Base-by-base conservation (phyloP, 2,329 filamentous ascomycete genomes). In the Didymella exigua region DNA sequence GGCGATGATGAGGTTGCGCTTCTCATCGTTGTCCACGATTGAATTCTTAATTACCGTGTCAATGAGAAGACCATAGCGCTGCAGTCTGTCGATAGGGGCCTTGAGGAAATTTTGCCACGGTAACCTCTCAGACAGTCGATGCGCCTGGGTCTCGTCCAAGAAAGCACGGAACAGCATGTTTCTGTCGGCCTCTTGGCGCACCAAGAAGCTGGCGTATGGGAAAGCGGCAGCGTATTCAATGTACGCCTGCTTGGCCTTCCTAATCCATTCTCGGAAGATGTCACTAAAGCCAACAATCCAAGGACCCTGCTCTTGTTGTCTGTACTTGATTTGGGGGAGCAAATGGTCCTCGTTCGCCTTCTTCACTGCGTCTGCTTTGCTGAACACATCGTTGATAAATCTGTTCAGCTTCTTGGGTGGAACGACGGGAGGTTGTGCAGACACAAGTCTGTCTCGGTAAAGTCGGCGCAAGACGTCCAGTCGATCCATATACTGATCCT, bases 221-320 rank as follows among this genome's bases (percentile, higher is more conserved):
- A 95, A 98, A 0, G 87, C 87, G 1, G 89, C 88, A 33, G 93
- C 93, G 74, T 98, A 99, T 54, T 96, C 92, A 57, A 97, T 87
- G 72, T 98, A 99, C 10, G 91, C 89, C 2, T 84, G 80, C 74
- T 89, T 91, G 27, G 95, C 95, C 75, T 97, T 98, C 60, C 95
- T 86, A 59, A 98, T 96, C 95, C 95, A 99, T 77, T 99, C 95
- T 54, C 95, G 84, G 80, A 99, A 98, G 44, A 99, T 91, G 69
- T 98, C 95, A 71, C 93, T 97, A 76, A 97, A 97, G 3, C 95
- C 95, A 11, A 85, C 82, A 54, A 99, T 88, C 87, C 92, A 99
- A 0, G 95, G 95, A 0, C 95, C 95, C 77, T 99, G 93, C 72
- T 98, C 95, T 68, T 95, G 90, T 74, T 99, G 95, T 23, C 95